Evolutionary conservation across 345 rosid genomes (phyloP), one percentile per base, ranked within the genome.

Genomic region (Turritis glabra): DNA sequence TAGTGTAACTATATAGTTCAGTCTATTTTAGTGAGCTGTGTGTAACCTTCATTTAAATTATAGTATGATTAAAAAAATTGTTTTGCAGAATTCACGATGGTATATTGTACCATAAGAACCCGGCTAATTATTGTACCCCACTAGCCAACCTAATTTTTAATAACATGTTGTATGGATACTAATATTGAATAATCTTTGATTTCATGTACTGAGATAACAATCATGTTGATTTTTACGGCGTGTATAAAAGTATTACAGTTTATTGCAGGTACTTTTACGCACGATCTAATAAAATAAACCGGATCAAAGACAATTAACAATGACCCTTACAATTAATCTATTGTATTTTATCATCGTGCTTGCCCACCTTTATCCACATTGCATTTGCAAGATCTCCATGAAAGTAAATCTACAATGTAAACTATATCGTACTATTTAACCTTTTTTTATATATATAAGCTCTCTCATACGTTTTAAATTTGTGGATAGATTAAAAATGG

Each of bases 121-220:
- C 22, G 18, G 50, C 79, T 75, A 75, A 60, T 75, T 68, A 75
- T 75, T 75, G 79, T 60, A 51, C 17, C 62, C 64, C 79, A 68
- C 79, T 75, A 51, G 29, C 48, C 30, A 61, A 67, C 21, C 29
- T 13, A 18, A 59, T 48, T 54, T 64, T 38, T 23, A 67, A 17
- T 59, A 59, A 12, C 47, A 22, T 58, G 52, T 67, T 27, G 63
- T 60, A 60, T 51, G 56, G 35, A 59, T 27, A 59, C 60, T 59
- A 27, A 38, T 59, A 67, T 58, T 3, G 59, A 32, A 33, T 44
- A 64, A 23, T 72, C 29, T 5, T 54, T 54, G 37, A 73, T 64
- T 23, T 55, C 53, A 74, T 66, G 71, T 56, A 52, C 44, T 3
- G 12, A 7, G 43, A 66, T 38, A 57, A 25, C 18, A 13, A 60